These are phyloP conservation scores for Simplicillium sp. DNA, from an alignment of 2,329 filamentous ascomycete species.

Conservation along the genomic window DNA sequence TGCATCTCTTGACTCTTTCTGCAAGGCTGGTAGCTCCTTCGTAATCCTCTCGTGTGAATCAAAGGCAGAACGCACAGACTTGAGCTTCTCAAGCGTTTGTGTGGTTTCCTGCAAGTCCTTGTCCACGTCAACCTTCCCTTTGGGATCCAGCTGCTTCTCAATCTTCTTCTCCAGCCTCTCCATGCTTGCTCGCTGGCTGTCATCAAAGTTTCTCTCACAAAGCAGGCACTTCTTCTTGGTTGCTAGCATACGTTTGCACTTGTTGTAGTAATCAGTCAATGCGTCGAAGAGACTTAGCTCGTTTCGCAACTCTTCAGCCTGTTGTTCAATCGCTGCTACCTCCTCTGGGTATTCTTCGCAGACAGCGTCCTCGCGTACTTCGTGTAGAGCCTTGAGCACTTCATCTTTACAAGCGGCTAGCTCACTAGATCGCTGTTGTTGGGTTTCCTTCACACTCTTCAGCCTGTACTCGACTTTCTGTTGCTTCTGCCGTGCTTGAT, in stretches of 20 bases:
- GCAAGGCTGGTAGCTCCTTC: slow-evolving; percentile 60
- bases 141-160: slow-evolving; percentile 50
- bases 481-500: slow-evolving; percentile 61
- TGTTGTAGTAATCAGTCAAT: slow-evolving; percentile 61
- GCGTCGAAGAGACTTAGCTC: slow-evolving; percentile 62
- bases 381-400: slow-evolving; percentile 39
- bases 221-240: slow-evolving; percentile 66
- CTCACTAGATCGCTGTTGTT: slow-evolving; percentile 55
- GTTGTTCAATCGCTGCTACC: slow-evolving; percentile 39
- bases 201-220: slow-evolving; percentile 62
- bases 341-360: slow-evolving; percentile 46
- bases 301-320: slow-evolving; percentile 51
- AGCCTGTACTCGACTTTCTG: slow-evolving; percentile 69
- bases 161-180: slow-evolving; percentile 60
- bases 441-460: slow-evolving; percentile 52
- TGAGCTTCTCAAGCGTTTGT: slow-evolving; percentile 46
- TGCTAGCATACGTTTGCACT: slow-evolving; percentile 56
- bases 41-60: slow-evolving; percentile 66
- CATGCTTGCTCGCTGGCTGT: slow-evolving; percentile 43
- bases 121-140: slow-evolving; percentile 52
- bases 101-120: slow-evolving; percentile 45
- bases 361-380: slow-evolving; percentile 31
- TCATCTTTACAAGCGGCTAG: slow-evolving; percentile 49
- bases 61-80: slow-evolving; percentile 55
- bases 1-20: slow-evolving; percentile 51